Conservation (phyloP, 2,329 filamentous ascomycete species). For the Berkeleyomyces rouxiae region DNA sequence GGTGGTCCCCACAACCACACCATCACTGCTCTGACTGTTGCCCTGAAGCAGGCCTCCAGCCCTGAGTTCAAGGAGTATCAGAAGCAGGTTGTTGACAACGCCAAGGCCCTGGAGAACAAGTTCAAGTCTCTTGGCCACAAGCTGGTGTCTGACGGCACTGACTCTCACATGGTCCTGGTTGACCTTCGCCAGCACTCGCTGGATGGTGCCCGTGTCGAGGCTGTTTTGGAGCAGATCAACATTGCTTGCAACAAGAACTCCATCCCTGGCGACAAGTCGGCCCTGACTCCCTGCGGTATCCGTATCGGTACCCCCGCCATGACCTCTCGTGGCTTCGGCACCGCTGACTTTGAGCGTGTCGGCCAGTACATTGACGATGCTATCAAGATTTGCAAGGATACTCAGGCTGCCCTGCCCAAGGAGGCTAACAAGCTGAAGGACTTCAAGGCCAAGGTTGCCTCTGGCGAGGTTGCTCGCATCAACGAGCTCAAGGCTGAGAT, state of each 20-base stretch:
- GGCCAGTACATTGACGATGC: constrained; percentile 74
- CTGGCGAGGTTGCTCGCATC: constrained; percentile 66
- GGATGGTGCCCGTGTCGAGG: constrained; percentile 89
- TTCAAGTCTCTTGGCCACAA: constrained; percentile 83
- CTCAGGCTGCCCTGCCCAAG: constrained; percentile 76
- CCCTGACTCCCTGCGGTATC: constrained; percentile 83
- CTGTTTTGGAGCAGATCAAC: constrained; percentile 92
- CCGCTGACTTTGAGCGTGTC: constrained; percentile 82
- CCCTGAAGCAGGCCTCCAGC: constrained; percentile 80
- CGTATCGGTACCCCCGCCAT: constrained; percentile 95
- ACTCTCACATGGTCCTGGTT: constrained; percentile 93
- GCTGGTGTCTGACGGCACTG: constrained; percentile 86
- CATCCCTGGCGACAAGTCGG: constrained; percentile 93
- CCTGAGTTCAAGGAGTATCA: constrained; percentile 92
- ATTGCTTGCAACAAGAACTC: constrained; percentile 99
- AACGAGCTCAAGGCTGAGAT: constrained; percentile 79
- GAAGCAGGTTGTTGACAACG: constrained; percentile 79
- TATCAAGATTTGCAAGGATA: constrained; percentile 79
- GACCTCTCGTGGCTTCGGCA: constrained; percentile 87
- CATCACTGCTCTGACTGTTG: constrained; percentile 90
- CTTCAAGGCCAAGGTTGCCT: constrained; percentile 84
- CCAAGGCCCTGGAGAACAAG: constrained; percentile 72
- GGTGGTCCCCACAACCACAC: constrained; percentile 99
- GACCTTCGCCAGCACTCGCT: constrained; percentile 77
- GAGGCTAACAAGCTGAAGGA: constrained; percentile 99